Percentiles rank a stretch among this genome's conserved stretches.
These are phyloP conservation scores for Pythium plurisporium DNA, from an alignment of 352 stramenopile genomes.

Conservation along the genomic window DNA sequence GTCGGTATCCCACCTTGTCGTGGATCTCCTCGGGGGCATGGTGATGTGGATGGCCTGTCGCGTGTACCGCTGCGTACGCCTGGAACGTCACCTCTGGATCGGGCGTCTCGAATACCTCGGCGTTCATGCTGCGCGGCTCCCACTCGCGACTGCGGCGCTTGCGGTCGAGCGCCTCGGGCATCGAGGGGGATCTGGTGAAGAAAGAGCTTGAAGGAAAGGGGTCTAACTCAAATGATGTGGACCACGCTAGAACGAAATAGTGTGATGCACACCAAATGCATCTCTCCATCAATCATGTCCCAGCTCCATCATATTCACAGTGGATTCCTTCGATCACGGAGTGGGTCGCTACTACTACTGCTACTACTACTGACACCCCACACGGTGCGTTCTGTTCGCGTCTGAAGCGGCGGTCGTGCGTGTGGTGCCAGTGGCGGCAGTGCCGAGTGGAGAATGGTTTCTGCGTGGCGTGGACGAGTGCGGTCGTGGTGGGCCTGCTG, in stretches of 20 bases:
- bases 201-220: too few species aligned
- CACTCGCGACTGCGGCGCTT: slow-evolving; percentile 24
- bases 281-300: too few species aligned
- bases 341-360: too few species aligned
- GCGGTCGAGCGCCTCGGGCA: background rate
- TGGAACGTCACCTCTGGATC: slow-evolving; percentile 60
- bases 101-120: slow-evolving; percentile 74
- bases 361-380: background rate
- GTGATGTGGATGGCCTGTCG: slow-evolving; percentile 7
- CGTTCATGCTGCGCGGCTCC: slow-evolving; percentile 40
- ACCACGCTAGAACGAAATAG: too few species aligned
- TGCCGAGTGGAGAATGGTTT: slow-evolving; percentile 17
- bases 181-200: too few species aligned
- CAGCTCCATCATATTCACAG: too few species aligned
- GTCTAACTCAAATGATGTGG: too few species aligned
- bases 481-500: slow-evolving; percentile 14
- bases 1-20: slow-evolving; percentile 57
- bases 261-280: too few species aligned
- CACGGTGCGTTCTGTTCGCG: slow-evolving; percentile 10
- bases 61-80: slow-evolving; percentile 45
- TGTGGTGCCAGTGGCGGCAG: slow-evolving; percentile 6
- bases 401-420: slow-evolving; percentile 9
- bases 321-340: too few species aligned
- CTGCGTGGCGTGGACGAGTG: slow-evolving; percentile 3
- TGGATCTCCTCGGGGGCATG: slow-evolving; percentile 36